Base-by-base conservation (phyloP, 164 flowering plant species). In the Vitis cinerea region DNA sequence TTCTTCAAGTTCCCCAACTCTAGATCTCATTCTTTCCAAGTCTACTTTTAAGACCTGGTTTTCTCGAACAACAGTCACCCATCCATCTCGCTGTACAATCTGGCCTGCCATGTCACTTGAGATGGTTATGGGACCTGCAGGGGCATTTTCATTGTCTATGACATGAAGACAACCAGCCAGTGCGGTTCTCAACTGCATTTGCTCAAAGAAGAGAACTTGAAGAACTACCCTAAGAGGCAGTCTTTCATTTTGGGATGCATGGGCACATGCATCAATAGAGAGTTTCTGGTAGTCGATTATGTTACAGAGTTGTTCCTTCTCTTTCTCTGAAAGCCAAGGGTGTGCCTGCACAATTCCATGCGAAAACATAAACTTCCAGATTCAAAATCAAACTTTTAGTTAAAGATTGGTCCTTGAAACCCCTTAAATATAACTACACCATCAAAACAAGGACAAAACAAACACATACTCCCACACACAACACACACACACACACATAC, bases 121-220 rank as follows among this genome's bases (percentile, higher is more conserved):
- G 58, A n/a, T 65, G 51, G 78, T 68, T 51, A 71, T 12, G 9
- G 77, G 74, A 65, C 75, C 81, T 13, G 84, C 75, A 10, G 84
- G 82, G 50, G 76, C 84, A 73, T 65, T 82, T 72, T 85, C 93
- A 44, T 79, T 66, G 48, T 90, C 94, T 17, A 81, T 52, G 61
- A 68, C 81, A 63, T 81, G 72, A 19, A 87, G 83, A 70, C 83
- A 84, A 55, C 91, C 82, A 7, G 92, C 85, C 50, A 95, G 77
- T 37, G 98, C 90, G n/a, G 82, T 85, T 79, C 92, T 84, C 67
- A 95, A 65, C 55, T 91, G 97, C 85, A 93, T 74, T 74, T 95
- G 99, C 84, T 95, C 99, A 64, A 90, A 95, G 83, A 87, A 95
- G 16, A 95, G 83, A 60, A 93, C 99, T 76, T 93, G 98, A 57